These are phyloP conservation scores for Periconia sp. DNA, from an alignment of 2,329 filamentous ascomycete species.

Conservation along the genomic window DNA sequence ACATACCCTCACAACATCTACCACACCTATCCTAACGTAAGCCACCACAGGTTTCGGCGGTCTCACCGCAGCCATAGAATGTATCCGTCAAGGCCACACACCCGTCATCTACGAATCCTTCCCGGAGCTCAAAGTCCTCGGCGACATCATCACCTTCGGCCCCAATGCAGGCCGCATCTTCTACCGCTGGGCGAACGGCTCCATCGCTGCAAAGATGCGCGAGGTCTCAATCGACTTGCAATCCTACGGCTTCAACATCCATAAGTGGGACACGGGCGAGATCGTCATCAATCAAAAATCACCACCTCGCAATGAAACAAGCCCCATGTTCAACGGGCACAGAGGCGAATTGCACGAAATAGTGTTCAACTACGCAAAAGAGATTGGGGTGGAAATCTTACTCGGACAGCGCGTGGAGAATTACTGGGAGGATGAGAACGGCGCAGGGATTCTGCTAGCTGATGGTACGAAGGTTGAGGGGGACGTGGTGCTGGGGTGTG, in stretches of 20 bases:
- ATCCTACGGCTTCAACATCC: conserved; percentile 61
- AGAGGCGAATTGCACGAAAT: conserved; percentile 62
- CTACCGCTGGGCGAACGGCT: conserved; percentile 57
- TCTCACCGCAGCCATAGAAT: conserved; percentile 64
- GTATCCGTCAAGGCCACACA: conserved; percentile 61
- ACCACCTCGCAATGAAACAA: conserved; percentile 48
- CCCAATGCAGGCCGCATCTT: conserved; percentile 64
- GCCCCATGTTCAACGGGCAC: conserved; percentile 63
- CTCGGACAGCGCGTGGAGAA: conserved; percentile 54
- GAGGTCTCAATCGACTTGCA: conserved; percentile 56
- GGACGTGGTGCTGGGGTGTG: conserved; percentile 56
- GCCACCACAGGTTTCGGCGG: conserved; percentile 58
- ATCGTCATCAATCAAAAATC: conserved; percentile 59
- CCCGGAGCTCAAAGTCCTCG: conserved; percentile 58
- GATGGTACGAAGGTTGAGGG: conserved; percentile 50
- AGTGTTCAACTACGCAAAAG: conserved; percentile 59
- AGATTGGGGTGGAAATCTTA: conserved; percentile 59
- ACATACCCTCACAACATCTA: conserved; percentile 14
- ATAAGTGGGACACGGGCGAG: conserved; percentile 62
- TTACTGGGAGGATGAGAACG: conserved; percentile 57
- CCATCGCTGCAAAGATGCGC: conserved; percentile 51
- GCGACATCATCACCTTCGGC: conserved; percentile 65
- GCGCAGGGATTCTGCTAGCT: conserved; percentile 56
- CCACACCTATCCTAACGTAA: conserved; percentile 6
- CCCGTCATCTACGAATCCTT: conserved; percentile 63